phyloP scores from a whole-genome alignment of 1,139 yeast species.

The Ashbya aceris region DNA sequence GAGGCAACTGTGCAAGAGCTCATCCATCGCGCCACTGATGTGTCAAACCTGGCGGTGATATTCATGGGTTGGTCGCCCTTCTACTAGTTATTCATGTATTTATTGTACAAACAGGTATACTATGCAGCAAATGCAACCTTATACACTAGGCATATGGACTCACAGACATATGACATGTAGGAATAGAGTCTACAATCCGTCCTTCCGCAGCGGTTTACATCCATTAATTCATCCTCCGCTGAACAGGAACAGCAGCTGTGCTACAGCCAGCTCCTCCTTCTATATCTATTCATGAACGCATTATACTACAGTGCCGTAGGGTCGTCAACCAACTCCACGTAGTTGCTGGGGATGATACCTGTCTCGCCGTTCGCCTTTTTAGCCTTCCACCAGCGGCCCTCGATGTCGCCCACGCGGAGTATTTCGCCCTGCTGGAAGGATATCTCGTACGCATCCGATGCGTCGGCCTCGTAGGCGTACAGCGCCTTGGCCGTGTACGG shows the following conservation, averaged over 20 bases:
- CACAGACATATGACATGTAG: not conserved
- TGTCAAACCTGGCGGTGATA: conserved; percentile 59
- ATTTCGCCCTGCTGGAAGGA: conserved; percentile 86
- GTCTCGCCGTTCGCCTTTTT: conserved; percentile 81
- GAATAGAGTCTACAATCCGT: not conserved
- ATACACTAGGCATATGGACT: too few relatives aligned
- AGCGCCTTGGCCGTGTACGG: conserved; percentile 83
- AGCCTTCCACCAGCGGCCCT: conserved; percentile 99
- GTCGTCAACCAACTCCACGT: conserved; percentile 56
- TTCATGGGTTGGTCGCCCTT: conserved; percentile 73
- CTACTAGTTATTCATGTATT: conserved; percentile 19
- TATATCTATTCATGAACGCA: not conserved
- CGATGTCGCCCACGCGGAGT: conserved; percentile 83
- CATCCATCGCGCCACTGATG: conserved; percentile 65
- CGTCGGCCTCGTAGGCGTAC: conserved; percentile 84
- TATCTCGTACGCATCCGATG: conserved; percentile 87
- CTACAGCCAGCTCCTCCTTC: too few relatives aligned
- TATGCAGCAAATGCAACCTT: conserved; percentile 2
- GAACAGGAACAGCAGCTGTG: too few relatives aligned
- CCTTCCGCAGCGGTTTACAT: too few relatives aligned
- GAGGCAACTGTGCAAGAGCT: conserved; percentile 82
- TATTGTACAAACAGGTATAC: not conserved
- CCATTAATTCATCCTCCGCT: too few relatives aligned
- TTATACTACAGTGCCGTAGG: not conserved
- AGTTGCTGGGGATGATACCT: conserved; percentile 95